A percentile compares a stretch with the other conserved stretches of the same genome.
phyloP scores from a whole-genome alignment of 345 rosid genomes.

The Salix dunnii region DNA sequence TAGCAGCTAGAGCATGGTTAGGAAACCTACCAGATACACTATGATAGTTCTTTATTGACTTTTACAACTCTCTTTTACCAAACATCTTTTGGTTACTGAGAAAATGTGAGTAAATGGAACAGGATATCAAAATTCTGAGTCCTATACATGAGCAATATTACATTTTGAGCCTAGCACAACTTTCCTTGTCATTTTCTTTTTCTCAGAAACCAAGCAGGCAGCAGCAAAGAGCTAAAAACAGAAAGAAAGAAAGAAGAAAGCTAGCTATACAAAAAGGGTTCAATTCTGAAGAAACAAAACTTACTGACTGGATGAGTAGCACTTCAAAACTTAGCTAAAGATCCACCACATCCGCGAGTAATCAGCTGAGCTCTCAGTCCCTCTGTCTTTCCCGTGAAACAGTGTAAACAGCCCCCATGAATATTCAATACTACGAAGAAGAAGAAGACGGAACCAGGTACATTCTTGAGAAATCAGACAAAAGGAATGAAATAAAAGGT shows the following conservation, averaged over 20 bases:
- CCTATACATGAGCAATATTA: background rate
- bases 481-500: background rate
- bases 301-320: background rate
- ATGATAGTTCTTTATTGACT: slow-evolving; percentile 25
- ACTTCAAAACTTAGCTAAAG: slow-evolving; percentile 1
- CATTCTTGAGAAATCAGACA: background rate
- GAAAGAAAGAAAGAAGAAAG: background rate
- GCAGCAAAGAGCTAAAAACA: background rate
- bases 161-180: too few species aligned
- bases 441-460: background rate
- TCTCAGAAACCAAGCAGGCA: slow-evolving; percentile 11
- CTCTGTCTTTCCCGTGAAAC: background rate
- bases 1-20: slow-evolving; percentile 5
- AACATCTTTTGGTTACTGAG: slow-evolving; percentile 21
- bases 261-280: too few species aligned
- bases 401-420: background rate
- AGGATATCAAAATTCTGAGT: slow-evolving; percentile 1
- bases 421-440: background rate
- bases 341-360: background rate
- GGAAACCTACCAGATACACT: background rate
- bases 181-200: background rate
- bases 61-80: slow-evolving; percentile 14
- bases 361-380: background rate
- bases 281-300: background rate
- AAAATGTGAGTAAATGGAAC: slow-evolving; percentile 1